Conservation (phyloP, 1,284 basidiomycete species). For the Mycena citricolor region DNA sequence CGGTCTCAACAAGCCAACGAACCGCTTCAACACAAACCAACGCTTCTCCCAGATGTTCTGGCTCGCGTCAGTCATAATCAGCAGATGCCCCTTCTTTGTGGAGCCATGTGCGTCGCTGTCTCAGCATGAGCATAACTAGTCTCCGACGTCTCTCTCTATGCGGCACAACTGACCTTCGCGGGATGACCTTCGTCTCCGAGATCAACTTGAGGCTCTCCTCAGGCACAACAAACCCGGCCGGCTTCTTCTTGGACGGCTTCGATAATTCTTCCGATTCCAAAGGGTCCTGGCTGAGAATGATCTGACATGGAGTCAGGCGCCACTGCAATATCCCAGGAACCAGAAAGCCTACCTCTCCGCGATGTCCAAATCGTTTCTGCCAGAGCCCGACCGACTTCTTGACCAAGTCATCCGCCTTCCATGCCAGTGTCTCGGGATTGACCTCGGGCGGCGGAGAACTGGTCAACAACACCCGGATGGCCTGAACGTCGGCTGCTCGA, state of each 20-base stretch:
- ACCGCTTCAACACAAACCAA: constrained; percentile 91
- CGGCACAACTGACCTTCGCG: constrained; percentile 64
- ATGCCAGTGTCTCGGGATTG: constrained; percentile 54
- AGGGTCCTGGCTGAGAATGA: constrained; percentile 73
- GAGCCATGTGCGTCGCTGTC: constrained; percentile 62
- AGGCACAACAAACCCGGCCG: constrained; percentile 40
- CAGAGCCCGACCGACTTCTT: constrained; percentile 72
- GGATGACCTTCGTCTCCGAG: constrained; percentile 70
- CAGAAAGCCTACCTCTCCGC: constrained; percentile 58
- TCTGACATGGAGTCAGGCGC: constrained; percentile 43
- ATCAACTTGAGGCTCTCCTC: constrained; percentile 64
- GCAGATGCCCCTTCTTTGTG: constrained; percentile 82
- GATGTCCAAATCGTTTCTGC: constrained; percentile 80
- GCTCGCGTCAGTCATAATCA: constrained; percentile 77
- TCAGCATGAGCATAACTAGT: constrained; percentile 45
- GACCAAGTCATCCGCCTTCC: constrained; percentile 64
- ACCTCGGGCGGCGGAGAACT: constrained; percentile 49
- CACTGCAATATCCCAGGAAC: constrained; percentile 4
- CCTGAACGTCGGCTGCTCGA: constrained; percentile 85
- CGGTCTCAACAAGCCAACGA: neutral
- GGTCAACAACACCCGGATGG: constrained; percentile 75
- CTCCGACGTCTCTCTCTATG: too few relatives aligned
- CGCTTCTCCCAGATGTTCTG: constrained; percentile 80
- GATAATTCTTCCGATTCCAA: constrained; percentile 52
- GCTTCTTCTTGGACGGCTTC: constrained; percentile 42